Evolutionary conservation across 345 rosid genomes (phyloP).

Genomic region (Barbarea vulgaris): DNA sequence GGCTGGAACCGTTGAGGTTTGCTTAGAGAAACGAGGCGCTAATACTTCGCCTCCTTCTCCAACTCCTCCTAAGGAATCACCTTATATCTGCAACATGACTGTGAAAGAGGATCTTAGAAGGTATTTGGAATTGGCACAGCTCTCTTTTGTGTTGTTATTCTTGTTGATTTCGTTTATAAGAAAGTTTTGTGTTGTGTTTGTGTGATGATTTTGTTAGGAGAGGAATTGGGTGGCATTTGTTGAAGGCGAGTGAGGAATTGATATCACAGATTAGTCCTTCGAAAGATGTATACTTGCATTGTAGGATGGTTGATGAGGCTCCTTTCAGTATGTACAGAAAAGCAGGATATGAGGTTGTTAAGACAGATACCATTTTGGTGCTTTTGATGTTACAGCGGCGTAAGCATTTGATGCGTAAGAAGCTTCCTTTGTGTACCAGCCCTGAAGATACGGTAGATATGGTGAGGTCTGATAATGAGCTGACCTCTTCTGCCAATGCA

Average conservation of each 20-base stretch:
- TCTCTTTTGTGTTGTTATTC: not conserved
- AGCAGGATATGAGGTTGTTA: slow-evolving; percentile 76
- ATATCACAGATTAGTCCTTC: slow-evolving; percentile 61
- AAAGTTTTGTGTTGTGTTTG: slow-evolving; percentile 18
- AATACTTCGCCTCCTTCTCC: slow-evolving; percentile 85
- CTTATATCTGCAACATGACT: slow-evolving; percentile 89
- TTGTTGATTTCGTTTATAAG: not conserved
- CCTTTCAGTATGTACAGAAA: slow-evolving; percentile 83
- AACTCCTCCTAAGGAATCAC: slow-evolving; percentile 69
- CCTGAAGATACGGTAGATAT: slow-evolving; percentile 37
- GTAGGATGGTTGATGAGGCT: slow-evolving; percentile 87
- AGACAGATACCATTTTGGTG: slow-evolving; percentile 70
- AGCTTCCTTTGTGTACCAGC: slow-evolving; percentile 45
- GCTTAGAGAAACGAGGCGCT: slow-evolving; percentile 70
- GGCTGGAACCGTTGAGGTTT: slow-evolving; percentile 94
- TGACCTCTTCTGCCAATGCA: slow-evolving; percentile 41
- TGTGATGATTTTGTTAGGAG: slow-evolving; percentile 56
- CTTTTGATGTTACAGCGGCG: slow-evolving; percentile 82
- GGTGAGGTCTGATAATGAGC: slow-evolving; percentile 45
- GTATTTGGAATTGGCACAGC: slow-evolving; percentile 30
- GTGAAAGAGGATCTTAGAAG: slow-evolving; percentile 74
- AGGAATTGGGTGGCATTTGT: slow-evolving; percentile 93
- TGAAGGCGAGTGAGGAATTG: slow-evolving; percentile 87
- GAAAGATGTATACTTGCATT: slow-evolving; percentile 80
- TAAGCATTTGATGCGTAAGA: slow-evolving; percentile 93